Evolutionary conservation across 2,329 filamentous ascomycete species (phyloP).

Genomic region (Penicillium decumbens): DNA sequence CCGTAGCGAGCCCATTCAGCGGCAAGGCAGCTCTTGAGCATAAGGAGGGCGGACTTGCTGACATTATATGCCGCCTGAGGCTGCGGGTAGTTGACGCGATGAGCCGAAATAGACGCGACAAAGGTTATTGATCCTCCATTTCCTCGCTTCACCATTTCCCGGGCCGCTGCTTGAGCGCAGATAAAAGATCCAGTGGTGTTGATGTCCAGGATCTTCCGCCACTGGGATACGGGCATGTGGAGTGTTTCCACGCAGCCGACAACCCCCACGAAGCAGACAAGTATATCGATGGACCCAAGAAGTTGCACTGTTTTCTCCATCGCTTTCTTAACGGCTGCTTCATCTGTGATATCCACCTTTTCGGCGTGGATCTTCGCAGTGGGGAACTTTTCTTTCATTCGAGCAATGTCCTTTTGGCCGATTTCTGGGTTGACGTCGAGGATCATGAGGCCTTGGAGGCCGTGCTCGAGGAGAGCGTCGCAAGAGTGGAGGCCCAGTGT

Average conservation of each 20-base stretch:
- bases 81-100: slow-evolving; percentile 67
- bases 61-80: slow-evolving; percentile 69
- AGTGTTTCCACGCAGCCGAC: slow-evolving; percentile 60
- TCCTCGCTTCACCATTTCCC: slow-evolving; percentile 28
- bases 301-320: slow-evolving; percentile 19
- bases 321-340: slow-evolving; percentile 26
- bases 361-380: slow-evolving; percentile 47
- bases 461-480: slow-evolving; percentile 64
- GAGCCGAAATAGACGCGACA: slow-evolving; percentile 63
- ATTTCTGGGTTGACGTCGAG: slow-evolving; percentile 54
- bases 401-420: slow-evolving; percentile 38
- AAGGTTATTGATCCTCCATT: slow-evolving; percentile 52
- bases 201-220: slow-evolving; percentile 62
- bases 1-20: slow-evolving; percentile 69
- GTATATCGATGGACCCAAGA: slow-evolving; percentile 52
- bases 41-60: slow-evolving; percentile 62
- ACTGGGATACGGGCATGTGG: slow-evolving; percentile 56
- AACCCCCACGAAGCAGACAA: slow-evolving; percentile 65
- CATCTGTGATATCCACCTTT: slow-evolving; percentile 58
- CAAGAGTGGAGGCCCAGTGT: slow-evolving; percentile 57
- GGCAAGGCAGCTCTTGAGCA: slow-evolving; percentile 61
- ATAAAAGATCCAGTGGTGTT: slow-evolving; percentile 69
- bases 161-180: slow-evolving; percentile 61
- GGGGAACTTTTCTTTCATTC: slow-evolving; percentile 54
- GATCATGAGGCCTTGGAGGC: slow-evolving; percentile 55